Percentiles rank a stretch among this genome's conserved stretches.
Evolutionary conservation across 129 eudicot genomes (phyloP).

Genomic region (Tagetes patula): DNA sequence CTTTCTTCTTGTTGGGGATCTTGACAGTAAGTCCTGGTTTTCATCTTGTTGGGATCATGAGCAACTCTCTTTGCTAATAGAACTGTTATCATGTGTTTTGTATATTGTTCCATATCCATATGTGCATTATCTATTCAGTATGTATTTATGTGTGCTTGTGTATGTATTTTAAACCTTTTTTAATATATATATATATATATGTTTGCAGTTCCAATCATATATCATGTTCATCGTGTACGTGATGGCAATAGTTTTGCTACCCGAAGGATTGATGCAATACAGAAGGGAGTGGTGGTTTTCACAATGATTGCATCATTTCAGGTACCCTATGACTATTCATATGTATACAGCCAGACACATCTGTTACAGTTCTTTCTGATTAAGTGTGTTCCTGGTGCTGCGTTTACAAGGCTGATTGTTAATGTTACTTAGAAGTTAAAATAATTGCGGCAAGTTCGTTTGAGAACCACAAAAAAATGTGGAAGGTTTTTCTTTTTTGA

Average conservation of each 20-base stretch:
- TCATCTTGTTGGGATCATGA: slow-evolving; percentile 12
- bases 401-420: background rate
- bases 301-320: slow-evolving; percentile 86
- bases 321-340: slow-evolving; percentile 33
- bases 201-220: slow-evolving; percentile 76
- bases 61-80: background rate
- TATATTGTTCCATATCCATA: background rate
- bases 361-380: background rate
- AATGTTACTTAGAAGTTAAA: slow-evolving; percentile 3
- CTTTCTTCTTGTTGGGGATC: slow-evolving; percentile 84
- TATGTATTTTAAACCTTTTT: background rate
- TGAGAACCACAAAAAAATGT: background rate
- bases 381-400: background rate
- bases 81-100: background rate
- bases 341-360: background rate
- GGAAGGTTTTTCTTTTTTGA: background rate
- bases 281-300: slow-evolving; percentile 80
- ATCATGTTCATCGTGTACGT: slow-evolving; percentile 79
- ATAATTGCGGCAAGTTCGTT: background rate
- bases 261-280: slow-evolving; percentile 80
- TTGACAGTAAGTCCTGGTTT: slow-evolving; percentile 56
- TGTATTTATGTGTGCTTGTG: background rate
- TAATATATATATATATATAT: background rate
- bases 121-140: background rate
- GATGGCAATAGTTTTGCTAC: slow-evolving; percentile 97